phyloP scores from a whole-genome alignment of 495 filamentous ascomycete genomes.

The Aspergillus homomorphus region DNA sequence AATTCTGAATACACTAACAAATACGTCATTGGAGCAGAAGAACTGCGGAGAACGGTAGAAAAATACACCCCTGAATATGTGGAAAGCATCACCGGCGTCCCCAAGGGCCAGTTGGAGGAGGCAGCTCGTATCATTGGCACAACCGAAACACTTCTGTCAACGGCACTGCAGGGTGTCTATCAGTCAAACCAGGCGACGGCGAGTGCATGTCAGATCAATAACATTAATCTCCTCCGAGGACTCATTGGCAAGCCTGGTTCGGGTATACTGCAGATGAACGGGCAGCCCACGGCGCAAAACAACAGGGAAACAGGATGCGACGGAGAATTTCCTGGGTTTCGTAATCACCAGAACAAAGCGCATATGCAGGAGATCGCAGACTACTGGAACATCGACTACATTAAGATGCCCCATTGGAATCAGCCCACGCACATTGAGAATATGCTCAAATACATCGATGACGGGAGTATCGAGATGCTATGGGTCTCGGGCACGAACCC shows the following conservation, averaged over 20 bases:
- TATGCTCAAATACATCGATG: conserved; percentile 7
- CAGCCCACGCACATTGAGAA: conserved; percentile 7
- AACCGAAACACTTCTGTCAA: conserved; percentile 6
- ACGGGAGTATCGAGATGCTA: conserved; percentile 7
- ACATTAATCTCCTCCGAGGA: conserved; percentile 8
- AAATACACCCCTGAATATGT: conserved; percentile 5
- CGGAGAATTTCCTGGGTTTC: conserved; percentile 9
- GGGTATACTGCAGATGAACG: conserved; percentile 9
- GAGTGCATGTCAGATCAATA: conserved; percentile 9
- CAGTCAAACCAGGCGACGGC: conserved; percentile 11
- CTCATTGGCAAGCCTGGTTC: conserved; percentile 6
- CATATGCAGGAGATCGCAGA: conserved; percentile 9
- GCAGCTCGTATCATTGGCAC: background rate
- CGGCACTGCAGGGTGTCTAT: conserved; percentile 10
- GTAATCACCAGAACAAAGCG: conserved; percentile 6
- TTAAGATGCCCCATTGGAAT: conserved; percentile 6
- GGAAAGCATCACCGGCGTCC: conserved; percentile 6
- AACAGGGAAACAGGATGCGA: conserved; percentile 10
- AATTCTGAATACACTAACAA: background rate
- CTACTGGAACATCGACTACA: conserved; percentile 7
- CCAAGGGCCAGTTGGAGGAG: conserved; percentile 1
- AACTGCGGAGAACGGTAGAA: background rate
- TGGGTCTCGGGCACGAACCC: conserved; percentile 9
- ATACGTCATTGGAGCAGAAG: background rate
- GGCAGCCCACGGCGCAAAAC: conserved; percentile 10